A percentile compares a stretch with the other conserved stretches of the same genome.
These are phyloP conservation scores for Rubroboletus satanas DNA, from an alignment of 768 basidiomycete species.

Conservation along the genomic window DNA sequence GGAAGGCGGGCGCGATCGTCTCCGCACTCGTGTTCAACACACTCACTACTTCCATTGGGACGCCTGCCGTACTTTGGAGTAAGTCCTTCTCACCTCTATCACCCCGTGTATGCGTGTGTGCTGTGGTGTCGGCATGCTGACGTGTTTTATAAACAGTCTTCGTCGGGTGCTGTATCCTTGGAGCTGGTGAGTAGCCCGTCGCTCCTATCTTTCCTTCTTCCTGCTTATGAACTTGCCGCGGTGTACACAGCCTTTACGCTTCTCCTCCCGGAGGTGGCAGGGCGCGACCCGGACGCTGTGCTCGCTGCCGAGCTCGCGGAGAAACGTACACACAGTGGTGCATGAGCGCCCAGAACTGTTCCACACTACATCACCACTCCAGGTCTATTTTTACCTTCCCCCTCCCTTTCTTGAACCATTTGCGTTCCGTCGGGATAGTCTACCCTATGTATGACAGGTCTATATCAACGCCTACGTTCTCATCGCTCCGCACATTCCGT, in stretches of 20 bases:
- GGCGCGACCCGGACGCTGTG: constrained; percentile 48
- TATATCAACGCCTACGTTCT: too few relatives aligned
- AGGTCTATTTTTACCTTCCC: neutral
- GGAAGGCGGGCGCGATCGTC: constrained; percentile 76
- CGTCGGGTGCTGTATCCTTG: constrained; percentile 57
- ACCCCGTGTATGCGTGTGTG: neutral
- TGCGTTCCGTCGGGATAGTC: neutral
- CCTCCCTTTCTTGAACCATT: neutral
- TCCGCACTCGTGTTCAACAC: constrained; percentile 70
- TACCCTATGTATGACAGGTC: neutral
- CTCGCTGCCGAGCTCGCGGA: constrained; percentile 38
- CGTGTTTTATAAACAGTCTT: constrained; percentile 45
- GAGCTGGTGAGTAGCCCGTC: constrained; percentile 38
- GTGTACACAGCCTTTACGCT: constrained; percentile 34
- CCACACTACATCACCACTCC: neutral
- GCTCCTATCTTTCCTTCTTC: too few relatives aligned
- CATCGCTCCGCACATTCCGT: neutral
- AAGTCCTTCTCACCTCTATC: constrained; percentile 25
- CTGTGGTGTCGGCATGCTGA: neutral
- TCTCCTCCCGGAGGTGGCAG: constrained; percentile 49
- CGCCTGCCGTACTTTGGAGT: constrained; percentile 70
- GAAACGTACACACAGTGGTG: neutral
- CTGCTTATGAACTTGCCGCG: neutral
- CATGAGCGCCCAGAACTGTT: neutral
- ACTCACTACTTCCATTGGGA: constrained; percentile 58